phyloP scores from a whole-genome alignment of 2,329 filamentous ascomycete species.

The Zymoseptoria tritici region DNA sequence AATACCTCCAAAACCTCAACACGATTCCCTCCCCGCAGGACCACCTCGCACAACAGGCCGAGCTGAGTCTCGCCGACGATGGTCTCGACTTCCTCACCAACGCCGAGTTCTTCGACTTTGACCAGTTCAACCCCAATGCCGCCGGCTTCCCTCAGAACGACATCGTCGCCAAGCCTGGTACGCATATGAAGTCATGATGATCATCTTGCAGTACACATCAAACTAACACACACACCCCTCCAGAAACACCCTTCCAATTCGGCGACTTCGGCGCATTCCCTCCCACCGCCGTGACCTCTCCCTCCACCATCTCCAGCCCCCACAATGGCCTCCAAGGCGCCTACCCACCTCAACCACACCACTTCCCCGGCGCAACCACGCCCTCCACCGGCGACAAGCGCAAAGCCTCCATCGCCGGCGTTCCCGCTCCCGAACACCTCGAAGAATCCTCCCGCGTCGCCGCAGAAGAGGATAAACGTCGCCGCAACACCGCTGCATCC shows the following conservation, averaged over 20 bases:
- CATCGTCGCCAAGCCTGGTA: constrained; percentile 11
- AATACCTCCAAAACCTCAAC: constrained; percentile 83
- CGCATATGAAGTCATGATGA: constrained; percentile 4
- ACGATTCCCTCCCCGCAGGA: constrained; percentile 59
- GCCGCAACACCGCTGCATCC: constrained; percentile 47
- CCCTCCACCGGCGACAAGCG: constrained; percentile 37
- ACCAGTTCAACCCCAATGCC: constrained; percentile 33
- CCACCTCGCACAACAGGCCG: constrained; percentile 41
- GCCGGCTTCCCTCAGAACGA: constrained; percentile 6
- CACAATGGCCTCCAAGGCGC: constrained; percentile 22
- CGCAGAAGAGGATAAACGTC: constrained; percentile 48
- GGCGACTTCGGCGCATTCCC: constrained; percentile 39
- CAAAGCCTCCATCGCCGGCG: constrained; percentile 34
- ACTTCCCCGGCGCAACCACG: constrained; percentile 8
- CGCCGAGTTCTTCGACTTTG: constrained; percentile 60
- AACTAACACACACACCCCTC: constrained; percentile 7
- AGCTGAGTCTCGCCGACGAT: constrained; percentile 50
- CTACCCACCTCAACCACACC: constrained; percentile 22
- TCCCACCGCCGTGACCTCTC: constrained; percentile 16
- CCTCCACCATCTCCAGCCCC: constrained; percentile 22
- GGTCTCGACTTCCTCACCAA: constrained; percentile 51
- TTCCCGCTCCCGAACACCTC: constrained; percentile 29
- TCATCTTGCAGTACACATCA: background rate
- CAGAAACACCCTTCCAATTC: constrained; percentile 38
- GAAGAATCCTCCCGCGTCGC: constrained; percentile 42